Evolutionary conservation across 1,284 basidiomycete species (phyloP), one percentile per base, ranked within the genome.

Genomic region (Ceratobasidium sp.): DNA sequence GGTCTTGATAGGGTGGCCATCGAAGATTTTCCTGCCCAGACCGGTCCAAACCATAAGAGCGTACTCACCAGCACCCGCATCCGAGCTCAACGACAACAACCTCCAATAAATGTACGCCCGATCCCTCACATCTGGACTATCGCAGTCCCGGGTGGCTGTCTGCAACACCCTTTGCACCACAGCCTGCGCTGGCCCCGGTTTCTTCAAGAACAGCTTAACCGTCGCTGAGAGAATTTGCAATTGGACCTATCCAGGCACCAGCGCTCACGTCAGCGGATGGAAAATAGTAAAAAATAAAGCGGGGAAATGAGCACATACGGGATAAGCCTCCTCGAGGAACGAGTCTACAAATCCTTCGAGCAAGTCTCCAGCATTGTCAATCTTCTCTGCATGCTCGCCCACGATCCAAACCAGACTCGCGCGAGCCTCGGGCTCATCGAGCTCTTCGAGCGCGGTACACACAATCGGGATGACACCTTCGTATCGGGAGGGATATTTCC

Each of bases 381-480:
- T 98, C 83, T 96, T 95, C 81, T 93, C 93, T 14, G 97, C 95
- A 81, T 99, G 98, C 84, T 98, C 96, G 65, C 97, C 97, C 72
- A 99, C 92, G 79, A 99, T 98, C 97, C 97, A 99, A 80, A 99
- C 98, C 75, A 99, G 87, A 8, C 96, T 95, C 0, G 97, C 94
- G 81, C 98, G 98, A 5, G 97, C 97, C 81, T 99, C 98, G 16
- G 97, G 96, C 81, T 99, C 98, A 81, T 99, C 97, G 59, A 99
- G 85, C 78, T 97, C 96, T 78, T 99, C 97, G 29, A 99, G 88
- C 79, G 96, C 98, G 6, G 95, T 91, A 80, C 97, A 99, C 46
- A 99, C 84, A 0, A 93, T 96, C 1, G 95, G 95, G 78, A 99
- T 98, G 79, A 98, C 93, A 69, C 95, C 95, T 83, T 98, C 98